Percentiles rank a stretch among this genome's conserved stretches.
Conservation (phyloP, 345 rosid species). For the Gossypium turneri region DNA sequence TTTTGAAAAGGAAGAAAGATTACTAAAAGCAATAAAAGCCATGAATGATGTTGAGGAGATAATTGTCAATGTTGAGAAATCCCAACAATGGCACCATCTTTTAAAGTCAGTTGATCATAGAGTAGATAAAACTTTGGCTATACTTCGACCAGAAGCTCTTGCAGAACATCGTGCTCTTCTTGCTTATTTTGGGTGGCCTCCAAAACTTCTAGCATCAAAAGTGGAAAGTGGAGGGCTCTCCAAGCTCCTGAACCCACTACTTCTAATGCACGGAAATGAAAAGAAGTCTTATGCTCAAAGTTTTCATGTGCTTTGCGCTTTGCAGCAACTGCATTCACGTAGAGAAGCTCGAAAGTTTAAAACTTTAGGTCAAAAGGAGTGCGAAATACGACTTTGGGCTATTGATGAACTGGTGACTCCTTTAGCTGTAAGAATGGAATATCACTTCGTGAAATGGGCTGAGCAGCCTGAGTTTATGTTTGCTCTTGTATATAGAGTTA, state of each 20-base stretch:
- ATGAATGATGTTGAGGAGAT: conserved; percentile 52
- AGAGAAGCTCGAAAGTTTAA: conserved; percentile 46
- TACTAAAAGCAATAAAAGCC: conserved; percentile 40
- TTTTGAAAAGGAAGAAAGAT: conserved; percentile 44
- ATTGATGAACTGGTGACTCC: conserved; percentile 70
- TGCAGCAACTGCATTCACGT: conserved; percentile 53
- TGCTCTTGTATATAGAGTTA: conserved; percentile 57
- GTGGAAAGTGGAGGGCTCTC: conserved; percentile 32
- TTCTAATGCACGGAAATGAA: conserved; percentile 50
- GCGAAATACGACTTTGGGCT: conserved; percentile 47
- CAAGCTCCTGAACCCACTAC: conserved; percentile 53
- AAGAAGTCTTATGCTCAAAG: conserved; percentile 51
- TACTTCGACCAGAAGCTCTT: conserved; percentile 56
- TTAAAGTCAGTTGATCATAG: conserved; percentile 57
- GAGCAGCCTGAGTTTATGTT: conserved; percentile 66
- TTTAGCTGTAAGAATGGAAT: conserved; percentile 64
- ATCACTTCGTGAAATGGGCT: conserved; percentile 71
- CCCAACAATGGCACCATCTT: conserved; percentile 56
- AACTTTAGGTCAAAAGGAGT: conserved; percentile 19
- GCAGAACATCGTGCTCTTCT: conserved; percentile 76
- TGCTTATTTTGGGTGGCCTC: conserved; percentile 82
- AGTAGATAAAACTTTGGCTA: conserved; percentile 55
- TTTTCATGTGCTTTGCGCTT: conserved; percentile 62
- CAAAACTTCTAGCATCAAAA: conserved; percentile 43
- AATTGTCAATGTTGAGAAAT: conserved; percentile 36